Base-by-base conservation (phyloP, 2,329 filamentous ascomycete species). In the Paramyrothecium sp. region DNA sequence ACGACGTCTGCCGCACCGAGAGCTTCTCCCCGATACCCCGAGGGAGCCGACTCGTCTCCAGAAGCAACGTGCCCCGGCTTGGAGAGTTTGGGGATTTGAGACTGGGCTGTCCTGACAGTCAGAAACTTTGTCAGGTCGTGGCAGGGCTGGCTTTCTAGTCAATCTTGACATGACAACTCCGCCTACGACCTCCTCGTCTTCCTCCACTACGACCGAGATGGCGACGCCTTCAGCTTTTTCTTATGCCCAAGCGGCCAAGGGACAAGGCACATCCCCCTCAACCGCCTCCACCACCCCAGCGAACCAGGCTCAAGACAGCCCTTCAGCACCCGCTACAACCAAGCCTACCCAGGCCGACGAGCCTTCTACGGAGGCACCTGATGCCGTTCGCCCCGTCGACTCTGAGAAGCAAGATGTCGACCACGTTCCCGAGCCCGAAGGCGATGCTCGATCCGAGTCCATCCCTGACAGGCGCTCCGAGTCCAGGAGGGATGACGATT, bases 221-320 rank as follows among this genome's bases (percentile, higher is more conserved):
- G 82, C 82, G 62, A 73, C 74, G 58, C 67, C 84, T 61, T 80
- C 85, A 60, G 80, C 85, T 34, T 97, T 97, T 73, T 97, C 94
- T 59, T 98, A 98, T 75, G 94, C 94, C 68, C 92, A 97, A 82
- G 94, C 94, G 70, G 94, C 94, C 59, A 95, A 95, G 75, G 92
- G 93, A 69, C 84, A 89, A 67, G 78, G 84, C 61, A 60, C 71
- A 56, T 67, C 67, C 61, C 71, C 68, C 26, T 69, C 70, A 57
- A 69, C 62, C 63, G 57, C 66, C 48, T 55, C 63, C n/a, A 46
- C 66, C 54, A 66, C 65, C 48, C 58, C 62, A 33, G 58, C 58
- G 49, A 57, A 62, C 53, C 64, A 66, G 47, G 54, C 63, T 48
- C 67, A 69, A 61, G 67, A 65, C 33, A 47, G 66, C 33, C 68